Evolutionary conservation across 192 early-diverging fungal species (phyloP), one percentile per base, ranked within the genome.

Genomic region (Thamnidium elegans): DNA sequence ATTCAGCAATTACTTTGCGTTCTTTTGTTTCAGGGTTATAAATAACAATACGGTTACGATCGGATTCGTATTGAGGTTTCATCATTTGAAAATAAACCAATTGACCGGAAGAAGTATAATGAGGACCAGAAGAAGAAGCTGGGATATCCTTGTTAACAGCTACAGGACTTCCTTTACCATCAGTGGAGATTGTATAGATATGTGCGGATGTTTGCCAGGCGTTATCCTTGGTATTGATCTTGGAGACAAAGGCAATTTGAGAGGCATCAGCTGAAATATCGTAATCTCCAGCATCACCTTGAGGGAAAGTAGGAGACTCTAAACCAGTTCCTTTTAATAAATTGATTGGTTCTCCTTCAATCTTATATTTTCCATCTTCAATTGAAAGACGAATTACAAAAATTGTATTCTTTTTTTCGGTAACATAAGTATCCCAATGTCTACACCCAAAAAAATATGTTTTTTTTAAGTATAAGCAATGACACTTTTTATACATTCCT

Each of bases 141-240:
- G 80, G 67, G 50, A 72, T 75, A 14, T 78, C 74, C 7, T 65
- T 58, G 44, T 83, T 78, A 21, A 81, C 71, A 21, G 69, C 59
- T 50, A 77, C 77, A 20, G 86, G 84, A 11, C 61, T 63, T 1
- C 62, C 66, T 10, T 72, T 69, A 9, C 79, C 85, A 39, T 69
- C 69, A 31, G 83, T 80, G 10, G 77, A 75, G 4, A 87, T 84
- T 55, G 86, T 65, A 68, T 87, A 93, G 31, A 94, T 80, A 55
- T 84, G 80, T 51, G 82, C 79, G 34, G 90, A 86, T 32, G 92
- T 94, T 68, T 81, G 76, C 91, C 91, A 94, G 9, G 90, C 90
- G 31, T 84, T 83, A 52, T 87, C 81, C 1, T 44, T 60, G 11
- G 79, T 79, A 14, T 82, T 79, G 17, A 81, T 77, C 71, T 90